These are phyloP conservation scores for Periconia sp. DNA, from an alignment of 2,329 filamentous ascomycete genomes.

Conservation along the genomic window DNA sequence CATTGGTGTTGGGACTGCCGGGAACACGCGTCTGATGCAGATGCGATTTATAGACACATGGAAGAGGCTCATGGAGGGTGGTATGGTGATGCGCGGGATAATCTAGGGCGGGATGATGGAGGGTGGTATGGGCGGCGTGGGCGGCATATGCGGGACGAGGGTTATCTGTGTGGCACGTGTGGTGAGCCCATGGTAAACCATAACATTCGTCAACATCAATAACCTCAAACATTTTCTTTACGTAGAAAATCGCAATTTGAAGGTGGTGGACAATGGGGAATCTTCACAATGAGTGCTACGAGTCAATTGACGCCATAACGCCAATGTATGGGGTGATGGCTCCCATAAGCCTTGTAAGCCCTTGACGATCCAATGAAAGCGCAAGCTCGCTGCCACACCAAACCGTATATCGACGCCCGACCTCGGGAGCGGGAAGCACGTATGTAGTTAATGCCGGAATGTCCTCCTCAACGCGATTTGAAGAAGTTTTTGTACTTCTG, in stretches of 20 bases:
- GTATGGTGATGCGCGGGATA: not conserved
- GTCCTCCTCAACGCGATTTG: not conserved
- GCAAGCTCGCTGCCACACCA: not conserved
- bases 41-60: conserved; percentile 46
- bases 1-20: conserved; percentile 50
- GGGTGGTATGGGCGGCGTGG: no score
- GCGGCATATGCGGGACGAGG: no score
- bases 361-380: not conserved
- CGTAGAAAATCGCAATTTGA: no score
- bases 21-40: conserved; percentile 3
- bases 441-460: not conserved
- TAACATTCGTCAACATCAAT: no score
- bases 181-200: no score
- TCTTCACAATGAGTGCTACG: no score
- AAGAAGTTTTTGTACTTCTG: not conserved
- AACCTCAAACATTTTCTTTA: no score
- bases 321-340: not conserved
- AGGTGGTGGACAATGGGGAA: no score
- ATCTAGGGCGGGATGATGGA: no score
- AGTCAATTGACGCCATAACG: not conserved
- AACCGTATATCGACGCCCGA: not conserved
- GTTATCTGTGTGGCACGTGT: no score
- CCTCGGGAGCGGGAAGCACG: not conserved
- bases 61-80: conserved; percentile 9
- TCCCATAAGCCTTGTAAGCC: not conserved